Conservation (phyloP, 768 basidiomycete genomes). For the Mycena leptocephala region DNA sequence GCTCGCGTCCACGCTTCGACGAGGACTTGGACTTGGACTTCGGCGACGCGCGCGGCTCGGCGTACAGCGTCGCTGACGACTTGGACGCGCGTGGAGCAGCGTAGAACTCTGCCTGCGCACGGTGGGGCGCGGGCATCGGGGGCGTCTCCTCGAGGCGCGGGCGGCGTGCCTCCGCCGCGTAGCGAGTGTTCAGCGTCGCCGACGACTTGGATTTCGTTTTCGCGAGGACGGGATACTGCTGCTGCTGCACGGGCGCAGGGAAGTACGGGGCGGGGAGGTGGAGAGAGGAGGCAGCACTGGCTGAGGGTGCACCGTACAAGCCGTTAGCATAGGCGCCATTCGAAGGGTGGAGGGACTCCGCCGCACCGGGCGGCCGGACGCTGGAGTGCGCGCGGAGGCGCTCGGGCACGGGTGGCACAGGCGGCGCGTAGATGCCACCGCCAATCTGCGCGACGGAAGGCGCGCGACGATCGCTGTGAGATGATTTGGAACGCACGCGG, state of each 20-base stretch:
- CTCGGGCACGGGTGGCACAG: constrained; percentile 20
- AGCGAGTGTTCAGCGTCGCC: constrained; percentile 19
- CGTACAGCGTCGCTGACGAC: constrained; percentile 23
- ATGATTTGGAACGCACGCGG: constrained; percentile 24
- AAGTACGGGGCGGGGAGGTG: neutral
- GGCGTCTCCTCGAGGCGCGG: constrained; percentile 17
- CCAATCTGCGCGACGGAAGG: no score
- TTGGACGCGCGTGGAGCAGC: constrained; percentile 18
- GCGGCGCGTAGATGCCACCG: neutral
- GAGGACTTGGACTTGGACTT: neutral
- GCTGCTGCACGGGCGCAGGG: neutral
- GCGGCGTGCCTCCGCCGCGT: constrained; percentile 8
- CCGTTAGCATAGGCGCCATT: constrained; percentile 21
- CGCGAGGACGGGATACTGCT: neutral
- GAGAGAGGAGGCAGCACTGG: neutral
- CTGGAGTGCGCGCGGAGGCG: constrained; percentile 3
- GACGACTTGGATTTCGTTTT: constrained; percentile 15
- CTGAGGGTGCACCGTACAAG: constrained; percentile 1
- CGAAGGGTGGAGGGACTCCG: constrained; percentile 14
- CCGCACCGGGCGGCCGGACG: constrained; percentile 21
- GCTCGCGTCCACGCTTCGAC: neutral
- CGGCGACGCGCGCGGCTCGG: neutral
- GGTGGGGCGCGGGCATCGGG: neutral
- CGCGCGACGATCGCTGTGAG: neutral
- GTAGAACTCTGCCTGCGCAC: neutral